Conservation (phyloP, 2,329 filamentous ascomycete genomes). For the Colletotrichum tanaceti region DNA sequence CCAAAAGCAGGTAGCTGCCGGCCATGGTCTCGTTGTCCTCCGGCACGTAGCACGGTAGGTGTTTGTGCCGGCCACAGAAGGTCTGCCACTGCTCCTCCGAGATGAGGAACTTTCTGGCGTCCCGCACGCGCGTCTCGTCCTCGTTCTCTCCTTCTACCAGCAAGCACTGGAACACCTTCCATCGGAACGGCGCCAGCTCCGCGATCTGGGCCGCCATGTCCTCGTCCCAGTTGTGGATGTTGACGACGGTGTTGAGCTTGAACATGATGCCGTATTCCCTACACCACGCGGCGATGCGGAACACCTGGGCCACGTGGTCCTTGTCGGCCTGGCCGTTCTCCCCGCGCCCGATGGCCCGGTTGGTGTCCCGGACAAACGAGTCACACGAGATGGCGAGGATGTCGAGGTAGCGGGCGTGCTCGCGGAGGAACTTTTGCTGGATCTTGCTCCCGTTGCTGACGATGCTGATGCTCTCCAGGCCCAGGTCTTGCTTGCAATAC, state of each 20-base stretch:
- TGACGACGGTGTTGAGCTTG: slow-evolving; percentile 69
- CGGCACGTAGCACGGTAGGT: slow-evolving; percentile 57
- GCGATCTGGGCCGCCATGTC: slow-evolving; percentile 58
- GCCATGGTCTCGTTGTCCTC: slow-evolving; percentile 64
- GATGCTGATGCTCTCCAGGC: slow-evolving; percentile 63
- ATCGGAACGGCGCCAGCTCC: slow-evolving; percentile 60
- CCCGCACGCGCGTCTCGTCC: slow-evolving; percentile 51
- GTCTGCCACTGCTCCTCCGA: slow-evolving; percentile 57
- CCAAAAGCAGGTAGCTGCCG: slow-evolving; percentile 62
- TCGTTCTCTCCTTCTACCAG: slow-evolving; percentile 46
- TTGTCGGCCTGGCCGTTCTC: slow-evolving; percentile 46
- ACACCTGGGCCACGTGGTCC: slow-evolving; percentile 56
- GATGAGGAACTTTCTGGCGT: slow-evolving; percentile 59
- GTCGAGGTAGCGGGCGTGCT: slow-evolving; percentile 59
- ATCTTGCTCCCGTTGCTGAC: slow-evolving; percentile 65
- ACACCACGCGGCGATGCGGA: slow-evolving; percentile 59
- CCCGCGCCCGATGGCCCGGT: slow-evolving; percentile 63
- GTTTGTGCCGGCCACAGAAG: slow-evolving; percentile 59
- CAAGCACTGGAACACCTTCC: slow-evolving; percentile 68
- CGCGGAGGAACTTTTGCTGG: slow-evolving; percentile 54
- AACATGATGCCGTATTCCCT: slow-evolving; percentile 61
- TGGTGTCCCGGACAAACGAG: slow-evolving; percentile 63
- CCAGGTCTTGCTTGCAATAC: slow-evolving; percentile 61
- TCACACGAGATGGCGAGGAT: slow-evolving; percentile 68
- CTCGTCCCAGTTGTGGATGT: slow-evolving; percentile 60